Percentiles rank a stretch among this genome's conserved stretches.
These are phyloP conservation scores for Solanum tacnaense DNA, from an alignment of 257 asterid species.

Conservation along the genomic window DNA sequence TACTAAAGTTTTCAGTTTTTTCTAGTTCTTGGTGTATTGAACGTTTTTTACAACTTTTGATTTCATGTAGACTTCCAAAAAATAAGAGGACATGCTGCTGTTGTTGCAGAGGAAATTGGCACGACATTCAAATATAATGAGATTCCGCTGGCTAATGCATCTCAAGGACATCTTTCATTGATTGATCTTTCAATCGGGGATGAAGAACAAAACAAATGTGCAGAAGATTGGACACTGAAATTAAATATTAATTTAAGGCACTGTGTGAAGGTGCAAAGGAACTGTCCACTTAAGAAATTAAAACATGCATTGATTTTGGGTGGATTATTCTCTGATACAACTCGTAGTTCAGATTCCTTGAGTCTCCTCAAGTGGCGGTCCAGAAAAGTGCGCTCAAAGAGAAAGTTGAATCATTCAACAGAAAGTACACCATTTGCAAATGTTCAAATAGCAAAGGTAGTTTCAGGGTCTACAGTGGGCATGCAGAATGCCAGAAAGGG, in stretches of 20 bases:
- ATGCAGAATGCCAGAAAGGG: slow-evolving; percentile 20
- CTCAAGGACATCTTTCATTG: slow-evolving; percentile 56
- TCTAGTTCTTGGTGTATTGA: not conserved
- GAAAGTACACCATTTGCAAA: slow-evolving; percentile 17
- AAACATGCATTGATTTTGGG: slow-evolving; percentile 52
- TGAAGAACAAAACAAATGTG: slow-evolving; percentile 35
- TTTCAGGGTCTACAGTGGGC: slow-evolving; percentile 15
- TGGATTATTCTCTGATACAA: slow-evolving; percentile 39
- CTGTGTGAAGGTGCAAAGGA: slow-evolving; percentile 53
- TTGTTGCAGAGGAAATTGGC: slow-evolving; percentile 62
- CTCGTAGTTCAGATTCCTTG: slow-evolving; percentile 21
- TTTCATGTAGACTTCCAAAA: slow-evolving; percentile 62
- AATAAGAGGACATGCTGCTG: slow-evolving; percentile 69
- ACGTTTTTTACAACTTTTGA: not conserved
- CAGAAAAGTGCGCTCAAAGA: slow-evolving; percentile 69
- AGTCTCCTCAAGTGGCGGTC: slow-evolving; percentile 49
- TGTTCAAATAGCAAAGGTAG: slow-evolving; percentile 7
- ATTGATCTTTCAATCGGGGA: slow-evolving; percentile 60
- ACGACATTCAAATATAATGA: slow-evolving; percentile 47
- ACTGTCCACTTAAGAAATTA: slow-evolving; percentile 33
- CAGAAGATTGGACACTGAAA: slow-evolving; percentile 73
- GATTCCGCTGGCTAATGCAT: slow-evolving; percentile 43
- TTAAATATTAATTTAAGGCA: slow-evolving; percentile 61
- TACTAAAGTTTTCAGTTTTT: not conserved
- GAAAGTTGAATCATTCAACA: slow-evolving; percentile 17